These are phyloP conservation scores for Barnettozyma californica DNA, from an alignment of 805 yeast species.

Conservation along the genomic window DNA sequence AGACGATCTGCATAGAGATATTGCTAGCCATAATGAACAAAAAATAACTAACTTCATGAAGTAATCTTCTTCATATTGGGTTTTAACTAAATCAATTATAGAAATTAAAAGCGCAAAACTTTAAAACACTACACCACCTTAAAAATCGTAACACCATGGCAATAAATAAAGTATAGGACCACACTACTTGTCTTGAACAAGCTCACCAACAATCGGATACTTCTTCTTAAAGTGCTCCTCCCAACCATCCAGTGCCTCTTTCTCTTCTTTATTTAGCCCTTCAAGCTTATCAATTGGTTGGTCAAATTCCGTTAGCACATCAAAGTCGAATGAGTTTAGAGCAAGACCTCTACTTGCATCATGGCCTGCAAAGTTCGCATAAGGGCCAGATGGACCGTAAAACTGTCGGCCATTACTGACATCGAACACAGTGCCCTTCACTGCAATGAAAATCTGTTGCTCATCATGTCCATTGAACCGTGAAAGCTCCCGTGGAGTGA, in stretches of 20 bases:
- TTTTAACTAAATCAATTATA: background rate
- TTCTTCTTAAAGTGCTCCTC: conserved; percentile 74
- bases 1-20: background rate
- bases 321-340: conserved; percentile 73
- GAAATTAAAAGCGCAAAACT: background rate
- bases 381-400: conserved; percentile 96
- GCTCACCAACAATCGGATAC: conserved; percentile 74
- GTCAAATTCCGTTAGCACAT: conserved; percentile 59
- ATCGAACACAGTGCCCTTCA: conserved; percentile 83
- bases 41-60: background rate
- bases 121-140: background rate
- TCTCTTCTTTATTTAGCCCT: conserved; percentile 57
- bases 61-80: no score
- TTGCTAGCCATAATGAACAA: no score
- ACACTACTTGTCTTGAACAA: conserved; percentile 36
- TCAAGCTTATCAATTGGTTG: conserved; percentile 71
- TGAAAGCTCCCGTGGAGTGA: conserved; percentile 69
- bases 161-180: background rate
- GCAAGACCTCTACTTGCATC: conserved; percentile 95
- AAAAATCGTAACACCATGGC: background rate
- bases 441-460: conserved; percentile 76
- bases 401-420: conserved; percentile 74
- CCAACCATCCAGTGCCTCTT: conserved; percentile 76
- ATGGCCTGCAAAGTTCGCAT: conserved; percentile 90
- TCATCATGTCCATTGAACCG: conserved; percentile 79